Base-by-base conservation (phyloP, 1,139 yeast species). In the Casaregolazyma lundiana region DNA sequence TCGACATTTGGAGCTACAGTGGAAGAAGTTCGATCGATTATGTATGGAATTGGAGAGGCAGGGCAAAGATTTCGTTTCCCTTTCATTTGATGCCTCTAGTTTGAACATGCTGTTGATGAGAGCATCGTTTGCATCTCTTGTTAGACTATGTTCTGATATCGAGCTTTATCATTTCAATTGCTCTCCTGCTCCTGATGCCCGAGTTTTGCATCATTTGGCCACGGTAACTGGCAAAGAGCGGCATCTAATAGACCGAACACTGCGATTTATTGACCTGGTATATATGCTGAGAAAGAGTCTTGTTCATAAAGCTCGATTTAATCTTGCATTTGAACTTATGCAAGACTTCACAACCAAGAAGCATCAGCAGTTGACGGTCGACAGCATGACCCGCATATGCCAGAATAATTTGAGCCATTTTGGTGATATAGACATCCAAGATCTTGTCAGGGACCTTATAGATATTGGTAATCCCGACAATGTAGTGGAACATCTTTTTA, bases 21-120 rank as follows among this genome's bases (percentile, higher is more conserved):
- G 90, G 88, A 66, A 72, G 42, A 76, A 79, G 52, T 73, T 84
- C 47, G 78, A 77, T 49, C 71, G 82, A 2, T 66, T 84, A 30
- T 82, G 90, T 60, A 80, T 76, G 48, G 95, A 87, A 57, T 72
- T 84, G 48, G 75, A 73, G 50, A 80, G 75, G 45, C 72, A 73
- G 44, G 71, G 79, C 35, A 73, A 74, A 50, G 92, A 85, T 58
- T 73, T 81, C 0, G 61, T 78, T 20, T 65, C 73, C 1, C 52
- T 78, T 13, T 66, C 64, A 16, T 54, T 55, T 47, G 59, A 54
- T 41, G 44, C 53, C 2, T 39, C 41, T 11, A 42, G 41, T 4
- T 53, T 50, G 19, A 30, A 44, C 2, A 41, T 53, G n/a, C 52
- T 50, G 43, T 45, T 55, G 4, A 40, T 54, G 22, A 58, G 57